These are phyloP conservation scores for Lentinula sp. DNA, from an alignment of 768 basidiomycete genomes.

Conservation along the genomic window DNA sequence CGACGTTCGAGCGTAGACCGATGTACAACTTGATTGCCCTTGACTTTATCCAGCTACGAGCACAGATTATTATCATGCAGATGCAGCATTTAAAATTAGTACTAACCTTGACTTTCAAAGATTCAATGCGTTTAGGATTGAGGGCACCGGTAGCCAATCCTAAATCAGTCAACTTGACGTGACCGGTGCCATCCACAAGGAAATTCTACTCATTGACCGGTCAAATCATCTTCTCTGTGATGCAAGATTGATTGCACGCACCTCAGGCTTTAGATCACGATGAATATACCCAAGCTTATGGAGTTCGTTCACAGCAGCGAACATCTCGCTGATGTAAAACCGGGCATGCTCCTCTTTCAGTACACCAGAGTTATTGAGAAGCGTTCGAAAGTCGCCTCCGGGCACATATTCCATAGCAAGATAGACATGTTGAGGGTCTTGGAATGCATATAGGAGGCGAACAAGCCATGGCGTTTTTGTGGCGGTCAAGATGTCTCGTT, in stretches of 20 bases:
- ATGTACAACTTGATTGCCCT: constrained; percentile 84
- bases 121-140: constrained; percentile 92
- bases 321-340: constrained; percentile 99
- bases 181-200: constrained; percentile 89
- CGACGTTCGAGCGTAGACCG: constrained; percentile 92
- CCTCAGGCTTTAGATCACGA: constrained; percentile 97
- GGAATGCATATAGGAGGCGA: constrained; percentile 91
- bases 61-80: not conserved
- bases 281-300: constrained; percentile 99
- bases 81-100: constrained; percentile 1
- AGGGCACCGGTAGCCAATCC: constrained; percentile 95
- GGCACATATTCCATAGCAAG: constrained; percentile 99
- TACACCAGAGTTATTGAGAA: constrained; percentile 96
- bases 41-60: constrained; percentile 86
- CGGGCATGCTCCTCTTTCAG: constrained; percentile 95
- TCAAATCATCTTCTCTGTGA: not conserved
- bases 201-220: constrained; percentile 63
- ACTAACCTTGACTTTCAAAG: constrained; percentile 76
- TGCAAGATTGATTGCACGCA: constrained; percentile 23
- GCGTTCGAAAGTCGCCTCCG: constrained; percentile 95
- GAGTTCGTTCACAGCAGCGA: constrained; percentile 85
- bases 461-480: constrained; percentile 99
- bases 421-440: constrained; percentile 86
- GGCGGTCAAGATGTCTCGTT: constrained; percentile 94
- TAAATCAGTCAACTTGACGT: constrained; percentile 97